Base-by-base conservation (phyloP, 257 asterid genomes). In the Scutellaria barbata region DNA sequence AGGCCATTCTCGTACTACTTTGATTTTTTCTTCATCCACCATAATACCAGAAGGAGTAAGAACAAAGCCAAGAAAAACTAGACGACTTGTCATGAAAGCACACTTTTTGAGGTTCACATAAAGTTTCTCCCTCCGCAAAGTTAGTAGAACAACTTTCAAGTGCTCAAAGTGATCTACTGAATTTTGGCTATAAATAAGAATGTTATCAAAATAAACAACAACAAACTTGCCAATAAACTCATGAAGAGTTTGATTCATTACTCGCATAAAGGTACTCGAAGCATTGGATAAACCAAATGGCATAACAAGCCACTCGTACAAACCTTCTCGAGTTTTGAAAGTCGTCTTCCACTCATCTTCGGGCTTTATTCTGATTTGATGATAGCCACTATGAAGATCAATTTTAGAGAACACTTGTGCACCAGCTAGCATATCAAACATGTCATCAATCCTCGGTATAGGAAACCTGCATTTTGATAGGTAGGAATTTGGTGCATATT, bases 401-500 rank as follows among this genome's bases (percentile, higher is more conserved):
- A 30, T 30, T 10, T 46, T 46, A 10, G 51, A 46, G 14, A 11
- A 11, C n/a, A 46, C 48, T 9, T 43, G 48, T 1, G 51, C 51
- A 1, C 16, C 51, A 10, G 51, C 51, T 1, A 46, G 51, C 51
- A 46, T 46, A 5, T 46, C 51, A 12, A 46, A 46, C 16, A 46
- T 46, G 1, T 11, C 16, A 11, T 46, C 16, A 11, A 46, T 46
- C 14, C 16, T 11, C 0, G 16, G 16, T 1, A 46, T 46, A 3
- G 16, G 7, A 11, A 46, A 20, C 1, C 25, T n/a, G n/a, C 25
- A 20, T 2, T 2, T 2, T 2, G 2, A 20, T 2, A 1, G 25
- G 1, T 2, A 1, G 2, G 1, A 20, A 1, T 2, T 1, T 20
- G 2, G 1, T 2, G 2, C 25, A 20, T 2, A 1, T 0, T 2